These are phyloP conservation scores for Gremmenia infestans DNA, from an alignment of 2,329 filamentous ascomycete genomes.

Conservation along the genomic window DNA sequence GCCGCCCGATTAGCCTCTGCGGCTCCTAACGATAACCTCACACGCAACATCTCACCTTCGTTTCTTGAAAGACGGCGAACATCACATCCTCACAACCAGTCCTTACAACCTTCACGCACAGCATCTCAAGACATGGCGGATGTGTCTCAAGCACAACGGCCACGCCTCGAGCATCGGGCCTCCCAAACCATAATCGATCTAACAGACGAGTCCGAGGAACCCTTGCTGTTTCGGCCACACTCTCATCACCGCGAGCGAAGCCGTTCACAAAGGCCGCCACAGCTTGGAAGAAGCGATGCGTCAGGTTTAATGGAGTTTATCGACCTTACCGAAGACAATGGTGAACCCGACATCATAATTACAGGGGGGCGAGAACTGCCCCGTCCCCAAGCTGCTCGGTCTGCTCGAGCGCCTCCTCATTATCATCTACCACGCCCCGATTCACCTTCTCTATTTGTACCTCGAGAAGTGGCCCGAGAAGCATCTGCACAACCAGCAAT, in stretches of 20 bases:
- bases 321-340: conserved; percentile 47
- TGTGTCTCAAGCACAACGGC: conserved; percentile 13
- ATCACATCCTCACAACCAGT: conserved; percentile 26
- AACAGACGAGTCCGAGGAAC: conserved; percentile 28
- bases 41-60: conserved; percentile 2
- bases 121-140: conserved; percentile 22
- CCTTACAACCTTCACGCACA: conserved; percentile 10
- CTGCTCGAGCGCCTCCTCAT: neutral
- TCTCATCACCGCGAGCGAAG: conserved; percentile 1
- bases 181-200: conserved; percentile 31
- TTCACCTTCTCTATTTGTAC: conserved; percentile 7
- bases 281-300: conserved; percentile 27
- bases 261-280: conserved; percentile 21
- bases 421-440: neutral
- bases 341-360: conserved; percentile 32
- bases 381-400: conserved; percentile 4
- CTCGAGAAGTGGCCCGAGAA: conserved; percentile 10
- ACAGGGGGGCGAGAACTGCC: conserved; percentile 23
- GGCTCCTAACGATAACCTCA: conserved; percentile 8
- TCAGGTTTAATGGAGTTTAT: conserved; percentile 36
- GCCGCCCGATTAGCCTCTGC: conserved; percentile 7
- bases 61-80: conserved; percentile 19
- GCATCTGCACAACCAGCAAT: conserved; percentile 1
- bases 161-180: conserved; percentile 22
- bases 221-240: neutral